These are phyloP conservation scores for Boechera stricta DNA, from an alignment of 345 rosid species.

Conservation along the genomic window DNA sequence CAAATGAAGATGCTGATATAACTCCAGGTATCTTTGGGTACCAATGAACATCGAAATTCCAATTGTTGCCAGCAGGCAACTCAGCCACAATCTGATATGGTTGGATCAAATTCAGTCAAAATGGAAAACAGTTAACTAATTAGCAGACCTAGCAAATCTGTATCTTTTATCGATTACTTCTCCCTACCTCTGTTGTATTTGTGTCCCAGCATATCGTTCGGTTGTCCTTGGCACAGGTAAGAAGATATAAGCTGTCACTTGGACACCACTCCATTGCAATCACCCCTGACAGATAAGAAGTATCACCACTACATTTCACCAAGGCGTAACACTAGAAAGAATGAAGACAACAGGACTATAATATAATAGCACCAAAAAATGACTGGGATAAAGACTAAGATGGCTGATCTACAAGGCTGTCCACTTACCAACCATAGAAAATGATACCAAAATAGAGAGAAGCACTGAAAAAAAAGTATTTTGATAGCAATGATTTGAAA, in stretches of 20 bases:
- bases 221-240: constrained; percentile 97
- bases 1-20: constrained; percentile 96
- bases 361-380: constrained; percentile 27
- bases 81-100: constrained; percentile 79
- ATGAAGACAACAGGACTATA: constrained; percentile 30
- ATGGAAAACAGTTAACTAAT: constrained; percentile 13
- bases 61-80: constrained; percentile 92
- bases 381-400: constrained; percentile 14
- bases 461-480: not conserved
- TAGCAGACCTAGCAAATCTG: constrained; percentile 3
- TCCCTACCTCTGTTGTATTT: constrained; percentile 76
- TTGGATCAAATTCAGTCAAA: constrained; percentile 32
- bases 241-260: constrained; percentile 86
- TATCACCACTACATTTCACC: constrained; percentile 25
- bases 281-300: constrained; percentile 69
- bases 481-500: constrained; percentile 7
- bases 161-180: constrained; percentile 27
- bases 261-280: constrained; percentile 99
- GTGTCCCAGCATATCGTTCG: constrained; percentile 99
- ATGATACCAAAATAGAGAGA: not conserved
- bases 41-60: constrained; percentile 99
- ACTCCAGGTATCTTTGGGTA: constrained; percentile 95
- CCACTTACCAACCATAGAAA: constrained; percentile 10
- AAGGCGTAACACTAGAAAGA: constrained; percentile 21
- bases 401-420: constrained; percentile 23